Evolutionary conservation across 176 grass and related monocot genomes (phyloP), one percentile per base, ranked within the genome.

Genomic region (Aegilops tauschii): DNA sequence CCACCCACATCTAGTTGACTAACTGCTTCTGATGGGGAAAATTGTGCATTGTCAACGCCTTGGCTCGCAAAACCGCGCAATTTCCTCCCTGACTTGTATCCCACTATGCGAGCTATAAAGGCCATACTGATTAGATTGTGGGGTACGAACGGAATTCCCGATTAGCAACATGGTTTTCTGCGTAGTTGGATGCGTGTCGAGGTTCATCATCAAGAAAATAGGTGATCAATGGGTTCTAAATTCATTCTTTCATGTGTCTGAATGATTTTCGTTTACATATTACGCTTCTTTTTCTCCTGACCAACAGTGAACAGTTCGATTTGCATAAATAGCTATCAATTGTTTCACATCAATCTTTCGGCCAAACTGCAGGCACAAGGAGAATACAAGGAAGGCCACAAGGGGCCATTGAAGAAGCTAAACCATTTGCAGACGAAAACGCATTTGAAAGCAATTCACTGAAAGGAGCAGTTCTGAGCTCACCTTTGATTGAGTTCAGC

Each of bases 401-500:
- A 56, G 29, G 13, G 52, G 67, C 8, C 69, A 78, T 8, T 59
- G 44, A 74, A 73, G 83, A 85, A 82, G 47, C 54, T 83, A 85
- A 17, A 71, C 63, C 68, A 56, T 78, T 66, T 64, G 31, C 44
- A 82, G 65, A 78, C 78, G 85, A 80, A 73, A 77, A 62, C 54
- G 40, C 73, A 76, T 83, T 56, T 82, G 73, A 39, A 80, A 85
- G 35, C 71, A 63, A 76, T 78, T 56, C 74, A 6, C 0, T 76
- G 18, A 34, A 90, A 71, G 65, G 84, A 82, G 52, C 32, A 3
- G 47, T 62, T 84, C 67, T 88, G 67, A 82, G 49, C 71, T 91
- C 87, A 44, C 87, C 84, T 59, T 86, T 90, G 54, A 52, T 96
- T 67, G 91, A 96, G 61, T 92, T 96, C 61, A 86, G 81, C 64